These are phyloP conservation scores for Candida dendrica DNA, from an alignment of 805 yeast species.

Conservation along the genomic window DNA sequence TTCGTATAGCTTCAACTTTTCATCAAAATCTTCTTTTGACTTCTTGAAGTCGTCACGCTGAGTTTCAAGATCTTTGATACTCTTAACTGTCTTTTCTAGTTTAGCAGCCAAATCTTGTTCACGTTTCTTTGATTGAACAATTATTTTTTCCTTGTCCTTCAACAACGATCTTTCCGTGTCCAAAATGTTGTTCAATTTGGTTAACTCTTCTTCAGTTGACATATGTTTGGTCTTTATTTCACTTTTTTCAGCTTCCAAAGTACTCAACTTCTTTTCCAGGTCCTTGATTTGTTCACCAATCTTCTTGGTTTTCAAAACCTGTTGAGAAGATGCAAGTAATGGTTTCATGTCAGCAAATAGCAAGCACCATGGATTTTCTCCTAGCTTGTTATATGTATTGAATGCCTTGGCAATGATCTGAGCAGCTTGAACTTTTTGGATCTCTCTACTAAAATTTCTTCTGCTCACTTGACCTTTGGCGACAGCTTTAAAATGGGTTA, in stretches of 20 bases:
- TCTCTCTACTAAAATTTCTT: conserved; percentile 32
- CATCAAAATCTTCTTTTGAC: conserved; percentile 22
- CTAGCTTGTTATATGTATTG: conserved; percentile 38
- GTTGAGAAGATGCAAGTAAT: conserved; percentile 55
- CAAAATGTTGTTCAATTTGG: conserved; percentile 24
- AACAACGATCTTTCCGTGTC: conserved; percentile 35
- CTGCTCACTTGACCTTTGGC: conserved; percentile 63
- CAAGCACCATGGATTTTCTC: conserved; percentile 71
- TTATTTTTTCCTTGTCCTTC: conserved; percentile 37
- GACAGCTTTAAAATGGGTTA: conserved; percentile 56
- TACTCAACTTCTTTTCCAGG: conserved; percentile 39
- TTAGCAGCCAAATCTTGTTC: conserved; percentile 27
- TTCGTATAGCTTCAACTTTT: conserved; percentile 15
- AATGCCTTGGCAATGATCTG: conserved; percentile 61
- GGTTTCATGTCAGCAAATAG: conserved; percentile 71
- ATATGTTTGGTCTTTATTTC: conserved; percentile 21
- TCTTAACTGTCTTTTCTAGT: conserved; percentile 16
- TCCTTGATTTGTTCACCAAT: conserved; percentile 48
- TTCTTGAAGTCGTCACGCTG: conserved; percentile 20
- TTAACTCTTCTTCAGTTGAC: conserved; percentile 21
- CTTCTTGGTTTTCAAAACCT: conserved; percentile 49
- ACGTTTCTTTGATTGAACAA: conserved; percentile 35
- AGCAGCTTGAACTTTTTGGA: conserved; percentile 65
- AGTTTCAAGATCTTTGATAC: conserved; percentile 16
- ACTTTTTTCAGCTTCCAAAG: conserved; percentile 24